Base-by-base conservation (phyloP, 2,329 filamentous ascomycete species). In the Xylaria sp. region DNA sequence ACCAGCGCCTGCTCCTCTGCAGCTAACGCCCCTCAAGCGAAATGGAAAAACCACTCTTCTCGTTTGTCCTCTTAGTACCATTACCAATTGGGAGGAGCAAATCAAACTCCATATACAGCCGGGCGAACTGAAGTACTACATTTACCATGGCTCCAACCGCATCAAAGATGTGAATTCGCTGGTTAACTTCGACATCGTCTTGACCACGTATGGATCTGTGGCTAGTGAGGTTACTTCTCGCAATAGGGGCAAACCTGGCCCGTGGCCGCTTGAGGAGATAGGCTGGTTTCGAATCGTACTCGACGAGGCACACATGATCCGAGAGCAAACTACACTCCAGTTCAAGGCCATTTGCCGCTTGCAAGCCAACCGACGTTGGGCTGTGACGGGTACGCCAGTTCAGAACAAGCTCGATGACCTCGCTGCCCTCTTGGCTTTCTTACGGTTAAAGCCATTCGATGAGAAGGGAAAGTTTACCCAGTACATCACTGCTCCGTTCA, bases 51-150 rank as follows among this genome's bases (percentile, higher is more conserved):
- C 90, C 0, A 97, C 94, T 0, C 78, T 99, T 37, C 81, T 99
- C 16, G 85, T 99, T 13, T 95, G 90, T 59, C 94, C 94, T 0
- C 81, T 97, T 2, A 96, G 91, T 69, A 94, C 93, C 0, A 86
- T 97, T 59, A 88, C 89, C 30, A 99, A 97, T 69, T 99, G 94
- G 94, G 89, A 93, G 68, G 86, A 92, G 66, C 94, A 99, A 74
- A 90, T 97, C 62, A 88, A 88, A 68, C 83, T 89, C 60, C 94
- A 99, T 73, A 79, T 96, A 51, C 80, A 82, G 54, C 79, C 83
- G 0, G 81, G 79, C 0, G 76, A 82, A 6, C 71, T 97, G 16
- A 86, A 78, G 1, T 91, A 85, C 69, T 91, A 94, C 71, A 84
- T 94, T 57, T 97, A 97, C 66, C 94, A 99, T 72, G 94, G 94